Percentiles rank a stretch among this genome's conserved stretches.
Conservation (phyloP, 371 early-diverging fungal genomes). For the Actinomortierella wolfii region DNA sequence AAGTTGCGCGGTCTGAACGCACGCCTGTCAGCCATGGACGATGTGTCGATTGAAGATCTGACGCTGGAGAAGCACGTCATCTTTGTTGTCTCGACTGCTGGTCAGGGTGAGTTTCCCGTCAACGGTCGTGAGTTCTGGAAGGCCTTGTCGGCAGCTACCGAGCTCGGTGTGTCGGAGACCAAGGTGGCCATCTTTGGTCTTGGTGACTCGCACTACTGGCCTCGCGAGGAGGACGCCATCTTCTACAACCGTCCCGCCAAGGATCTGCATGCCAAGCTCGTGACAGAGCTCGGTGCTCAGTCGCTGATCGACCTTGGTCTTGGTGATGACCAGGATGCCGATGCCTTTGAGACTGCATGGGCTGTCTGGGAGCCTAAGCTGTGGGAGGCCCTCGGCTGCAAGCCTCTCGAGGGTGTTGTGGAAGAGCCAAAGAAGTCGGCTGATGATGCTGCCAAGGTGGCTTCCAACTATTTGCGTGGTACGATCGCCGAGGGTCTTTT, state of each 20-base stretch:
- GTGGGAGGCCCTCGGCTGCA: constrained; percentile 82
- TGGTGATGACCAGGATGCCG: constrained; percentile 93
- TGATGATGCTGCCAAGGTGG: constrained; percentile 90
- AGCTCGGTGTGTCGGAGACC: constrained; percentile 69
- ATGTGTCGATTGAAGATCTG: constrained; percentile 79
- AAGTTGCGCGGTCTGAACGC: constrained; percentile 79
- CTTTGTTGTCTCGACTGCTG: constrained; percentile 85
- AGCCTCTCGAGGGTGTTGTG: constrained; percentile 66
- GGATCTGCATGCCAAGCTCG: constrained; percentile 80
- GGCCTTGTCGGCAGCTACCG: constrained; percentile 64
- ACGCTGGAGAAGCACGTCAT: constrained; percentile 76
- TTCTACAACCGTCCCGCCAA: constrained; percentile 92
- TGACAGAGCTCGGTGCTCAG: constrained; percentile 68
- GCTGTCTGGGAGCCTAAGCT: constrained; percentile 78
- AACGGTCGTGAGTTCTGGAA: constrained; percentile 90
- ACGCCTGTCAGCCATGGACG: constrained; percentile 81
- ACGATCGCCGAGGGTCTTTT: constrained; percentile 83
- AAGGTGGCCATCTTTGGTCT: constrained; percentile 85
- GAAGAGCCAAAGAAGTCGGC: constrained; percentile 75
- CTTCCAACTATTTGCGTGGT: constrained; percentile 90
- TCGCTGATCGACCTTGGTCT: constrained; percentile 70
- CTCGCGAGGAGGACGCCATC: constrained; percentile 83
- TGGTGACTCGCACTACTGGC: constrained; percentile 97
- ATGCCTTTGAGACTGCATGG: constrained; percentile 86
- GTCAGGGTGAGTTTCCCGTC: constrained; percentile 95